Evolutionary conservation across 2,329 filamentous ascomycete species (phyloP).

Genomic region (Chaetomiaceae sp.): DNA sequence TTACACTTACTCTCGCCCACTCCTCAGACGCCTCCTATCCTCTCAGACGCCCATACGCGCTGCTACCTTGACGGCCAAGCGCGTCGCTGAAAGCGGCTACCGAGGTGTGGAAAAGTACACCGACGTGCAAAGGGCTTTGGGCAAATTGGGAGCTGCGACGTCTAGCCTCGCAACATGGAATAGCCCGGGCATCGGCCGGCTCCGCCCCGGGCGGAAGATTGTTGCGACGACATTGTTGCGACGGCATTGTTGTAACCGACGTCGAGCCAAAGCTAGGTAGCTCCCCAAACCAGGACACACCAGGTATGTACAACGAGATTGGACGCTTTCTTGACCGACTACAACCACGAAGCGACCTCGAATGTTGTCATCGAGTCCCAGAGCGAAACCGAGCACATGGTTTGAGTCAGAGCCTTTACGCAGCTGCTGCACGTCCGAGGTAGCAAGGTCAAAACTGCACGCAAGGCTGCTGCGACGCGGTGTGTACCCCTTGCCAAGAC

Average conservation of each 20-base stretch:
- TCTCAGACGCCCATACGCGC: background rate
- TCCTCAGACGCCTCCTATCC: background rate
- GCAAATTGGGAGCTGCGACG: background rate
- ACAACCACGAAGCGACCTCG: background rate
- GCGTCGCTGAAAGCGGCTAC: background rate
- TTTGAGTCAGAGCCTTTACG: slow-evolving; percentile 2
- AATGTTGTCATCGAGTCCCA: background rate
- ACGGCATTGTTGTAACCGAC: no score
- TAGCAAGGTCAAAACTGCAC: background rate
- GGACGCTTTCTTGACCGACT: slow-evolving; percentile 1
- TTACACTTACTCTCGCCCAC: no score
- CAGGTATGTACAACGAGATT: background rate
- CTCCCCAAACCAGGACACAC: no score
- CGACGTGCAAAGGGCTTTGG: background rate
- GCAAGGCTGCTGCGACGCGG: background rate
- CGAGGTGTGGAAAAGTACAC: background rate
- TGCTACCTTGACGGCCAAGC: background rate
- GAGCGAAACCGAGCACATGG: background rate
- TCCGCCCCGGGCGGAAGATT: slow-evolving; percentile 1
- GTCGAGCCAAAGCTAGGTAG: no score
- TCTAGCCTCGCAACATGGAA: background rate
- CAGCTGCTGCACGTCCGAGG: background rate
- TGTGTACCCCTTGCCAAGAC: background rate
- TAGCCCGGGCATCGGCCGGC: slow-evolving; percentile 6
- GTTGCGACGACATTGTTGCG: background rate